A percentile compares a stretch with the other conserved stretches of the same genome.
Evolutionary conservation across 331 rosid species (phyloP).

Genomic region (Dryas integrifolia): DNA sequence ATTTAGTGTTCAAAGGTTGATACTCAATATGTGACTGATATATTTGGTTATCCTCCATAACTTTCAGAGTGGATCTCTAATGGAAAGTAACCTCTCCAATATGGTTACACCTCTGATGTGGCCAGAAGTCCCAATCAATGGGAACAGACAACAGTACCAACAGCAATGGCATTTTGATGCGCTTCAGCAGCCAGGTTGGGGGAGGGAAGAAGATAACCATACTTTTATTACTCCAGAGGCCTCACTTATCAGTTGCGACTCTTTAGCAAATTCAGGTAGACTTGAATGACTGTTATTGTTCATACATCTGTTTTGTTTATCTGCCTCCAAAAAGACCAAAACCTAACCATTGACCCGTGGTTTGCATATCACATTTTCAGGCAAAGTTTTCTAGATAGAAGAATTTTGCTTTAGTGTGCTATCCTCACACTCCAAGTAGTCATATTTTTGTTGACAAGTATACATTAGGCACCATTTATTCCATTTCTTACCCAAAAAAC

Average conservation of each 20-base stretch:
- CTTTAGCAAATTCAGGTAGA: slow-evolving; percentile 85
- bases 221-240: slow-evolving; percentile 65
- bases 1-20: slow-evolving; percentile 9
- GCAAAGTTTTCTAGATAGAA: neutral
- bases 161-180: slow-evolving; percentile 70
- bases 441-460: neutral
- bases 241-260: slow-evolving; percentile 71
- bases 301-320: neutral
- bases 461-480: neutral
- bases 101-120: slow-evolving; percentile 64
- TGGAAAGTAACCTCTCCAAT: slow-evolving; percentile 57
- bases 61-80: slow-evolving; percentile 62
- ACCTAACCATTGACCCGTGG: neutral
- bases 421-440: neutral
- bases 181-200: slow-evolving; percentile 67
- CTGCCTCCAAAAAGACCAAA: neutral
- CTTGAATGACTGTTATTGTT: neutral
- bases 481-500: neutral
- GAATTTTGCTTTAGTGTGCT: neutral
- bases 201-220: slow-evolving; percentile 71
- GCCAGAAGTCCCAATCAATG: slow-evolving; percentile 64
- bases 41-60: slow-evolving; percentile 24
- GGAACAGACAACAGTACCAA: slow-evolving; percentile 69
- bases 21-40: neutral
- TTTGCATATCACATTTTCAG: neutral